Evolutionary conservation across 805 yeast species (phyloP).

Genomic region (Yarrowia hollandica): DNA sequence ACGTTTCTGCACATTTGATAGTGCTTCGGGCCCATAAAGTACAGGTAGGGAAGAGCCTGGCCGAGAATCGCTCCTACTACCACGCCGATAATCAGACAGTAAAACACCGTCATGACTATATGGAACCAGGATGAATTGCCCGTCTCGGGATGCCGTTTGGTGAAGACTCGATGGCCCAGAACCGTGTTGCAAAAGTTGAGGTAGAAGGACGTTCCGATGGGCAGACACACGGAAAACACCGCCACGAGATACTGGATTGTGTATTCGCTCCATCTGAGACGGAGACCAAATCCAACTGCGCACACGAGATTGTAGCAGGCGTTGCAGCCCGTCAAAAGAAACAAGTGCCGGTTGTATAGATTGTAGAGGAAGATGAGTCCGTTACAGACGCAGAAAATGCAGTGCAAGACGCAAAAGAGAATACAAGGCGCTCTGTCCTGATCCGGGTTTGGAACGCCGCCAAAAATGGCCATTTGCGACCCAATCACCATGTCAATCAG

Average conservation of each 20-base stretch:
- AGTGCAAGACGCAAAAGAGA: conserved; percentile 55
- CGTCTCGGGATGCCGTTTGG: conserved; percentile 74
- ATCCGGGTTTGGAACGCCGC: conserved; percentile 55
- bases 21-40: conserved; percentile 50
- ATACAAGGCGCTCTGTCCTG: conserved; percentile 61
- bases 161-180: conserved; percentile 69
- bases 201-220: conserved; percentile 58
- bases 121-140: conserved; percentile 57
- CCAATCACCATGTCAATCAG: conserved; percentile 20
- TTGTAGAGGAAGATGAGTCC: conserved; percentile 50
- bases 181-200: conserved; percentile 61
- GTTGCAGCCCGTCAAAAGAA: not conserved
- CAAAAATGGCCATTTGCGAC: conserved; percentile 46
- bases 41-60: conserved; percentile 58
- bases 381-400: conserved; percentile 50
- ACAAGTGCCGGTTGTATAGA: conserved; percentile 45
- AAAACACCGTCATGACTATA: conserved; percentile 51
- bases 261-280: conserved; percentile 61
- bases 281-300: conserved; percentile 57
- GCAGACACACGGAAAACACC: conserved; percentile 55
- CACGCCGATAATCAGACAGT: conserved; percentile 55
- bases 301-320: conserved; percentile 35
- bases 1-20: conserved; percentile 56
- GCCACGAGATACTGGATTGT: conserved; percentile 52
- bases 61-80: conserved; percentile 71